A percentile compares a stretch with the other conserved stretches of the same genome.
These are phyloP conservation scores for Orbilia javanica DNA, from an alignment of 2,329 filamentous ascomycete species.

Conservation along the genomic window DNA sequence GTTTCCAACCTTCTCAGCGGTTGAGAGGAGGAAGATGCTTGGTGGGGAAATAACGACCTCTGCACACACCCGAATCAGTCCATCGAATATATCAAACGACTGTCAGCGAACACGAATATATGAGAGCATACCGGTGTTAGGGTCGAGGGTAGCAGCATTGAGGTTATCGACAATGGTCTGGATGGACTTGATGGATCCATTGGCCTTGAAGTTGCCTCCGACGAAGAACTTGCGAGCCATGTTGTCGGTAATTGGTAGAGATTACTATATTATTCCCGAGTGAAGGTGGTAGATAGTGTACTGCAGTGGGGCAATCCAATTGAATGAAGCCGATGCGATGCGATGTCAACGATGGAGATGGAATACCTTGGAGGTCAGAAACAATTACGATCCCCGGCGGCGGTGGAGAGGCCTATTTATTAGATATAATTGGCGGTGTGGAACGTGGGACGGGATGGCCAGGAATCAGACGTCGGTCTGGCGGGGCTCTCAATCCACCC, in stretches of 20 bases:
- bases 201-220: conserved; percentile 99
- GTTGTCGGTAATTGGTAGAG: conserved; percentile 16
- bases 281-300: conserved; percentile 18
- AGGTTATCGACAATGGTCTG: conserved; percentile 90
- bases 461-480: conserved; percentile 11
- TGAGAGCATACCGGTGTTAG: conserved; percentile 75
- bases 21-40: conserved; percentile 87
- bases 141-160: conserved; percentile 84
- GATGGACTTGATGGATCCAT: conserved; percentile 90
- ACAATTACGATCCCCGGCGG: neutral
- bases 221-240: conserved; percentile 87
- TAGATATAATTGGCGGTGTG: conserved; percentile 32
- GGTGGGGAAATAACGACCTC: conserved; percentile 97
- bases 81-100: neutral
- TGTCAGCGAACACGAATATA: neutral
- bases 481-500: conserved; percentile 44
- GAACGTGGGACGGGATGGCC: neutral
- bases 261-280: neutral
- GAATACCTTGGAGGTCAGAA: conserved; percentile 4
- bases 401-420: conserved; percentile 35
- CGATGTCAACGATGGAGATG: conserved; percentile 14
- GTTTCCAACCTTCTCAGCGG: conserved; percentile 71
- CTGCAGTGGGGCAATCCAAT: conserved; percentile 10
- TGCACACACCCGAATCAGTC: conserved; percentile 65
- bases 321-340: conserved; percentile 2